Base-by-base conservation (phyloP, 2,329 filamentous ascomycete genomes). In the Diaporthe caulivora region DNA sequence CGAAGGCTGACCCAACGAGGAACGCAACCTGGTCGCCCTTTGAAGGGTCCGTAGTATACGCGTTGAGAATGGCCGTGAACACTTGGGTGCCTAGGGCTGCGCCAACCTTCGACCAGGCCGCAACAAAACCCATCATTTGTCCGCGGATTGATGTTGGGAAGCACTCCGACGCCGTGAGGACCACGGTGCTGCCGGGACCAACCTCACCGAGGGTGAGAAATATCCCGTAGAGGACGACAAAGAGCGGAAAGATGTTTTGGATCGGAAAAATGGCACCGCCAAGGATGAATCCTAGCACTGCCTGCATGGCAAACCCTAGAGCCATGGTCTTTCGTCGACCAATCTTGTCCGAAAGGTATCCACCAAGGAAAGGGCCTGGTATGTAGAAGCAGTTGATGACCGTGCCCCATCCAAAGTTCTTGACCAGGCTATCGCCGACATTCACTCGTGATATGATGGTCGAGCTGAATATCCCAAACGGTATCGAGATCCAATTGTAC, bases 401-500 rank as follows among this genome's bases (percentile, higher is more conserved):
- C 0, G 83, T 82, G 47, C 86, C 82, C 81, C 83, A 86, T 10
- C 85, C 85, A 31, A 87, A 75, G 54, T 81, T 84, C 77, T 85
- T 82, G 8, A 84, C 79, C 1, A 86, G 78, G n/a, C 81, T 84
- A 44, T 85, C 81, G 18, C 81, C 79, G 0, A 83, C 76, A 37
- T 85, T 85, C 37, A 85, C 79, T 31, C 83, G 80, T 4, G 80
- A 79, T 67, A 88, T 84, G 72, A 90, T 89, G 29, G 87, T 88
- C 0, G 86, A 86, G 71, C 84, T 86, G 78, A 90, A 90, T 37
- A 90, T 83, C 11, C 87, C 87, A 74, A 89, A 89, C 0, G 88
- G 88, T 69, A 88, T 87, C 0, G 86, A 85, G 53, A 90, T 85
- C 78, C 86, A 90, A 77, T 91, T 87, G 78, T 90, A 85, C 34